Conservation (phyloP, 2,329 filamentous ascomycete species). For the Alternaria sp. region DNA sequence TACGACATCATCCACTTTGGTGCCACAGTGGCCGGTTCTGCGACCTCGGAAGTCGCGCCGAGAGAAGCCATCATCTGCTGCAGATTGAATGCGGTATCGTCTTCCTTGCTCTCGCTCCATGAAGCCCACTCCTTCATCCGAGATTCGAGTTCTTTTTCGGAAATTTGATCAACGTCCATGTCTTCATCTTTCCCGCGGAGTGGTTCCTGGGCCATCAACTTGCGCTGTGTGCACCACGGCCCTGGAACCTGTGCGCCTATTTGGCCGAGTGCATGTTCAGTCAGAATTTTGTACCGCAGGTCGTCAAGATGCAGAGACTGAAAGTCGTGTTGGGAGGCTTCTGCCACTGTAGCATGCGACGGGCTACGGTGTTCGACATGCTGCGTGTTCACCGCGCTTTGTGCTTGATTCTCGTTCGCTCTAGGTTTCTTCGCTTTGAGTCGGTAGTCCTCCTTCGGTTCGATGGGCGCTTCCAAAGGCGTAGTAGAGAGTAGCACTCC, state of each 20-base stretch:
- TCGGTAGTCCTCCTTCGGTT: conserved; percentile 57
- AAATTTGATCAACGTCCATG: conserved; percentile 25
- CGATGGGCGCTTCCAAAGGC: conserved; percentile 56
- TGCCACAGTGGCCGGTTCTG: conserved; percentile 25
- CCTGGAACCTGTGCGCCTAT: conserved; percentile 33
- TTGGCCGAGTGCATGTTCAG: conserved; percentile 50
- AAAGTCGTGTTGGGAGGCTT: conserved; percentile 1
- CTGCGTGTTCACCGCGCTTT: conserved; percentile 37
- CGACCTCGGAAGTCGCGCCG: conserved; percentile 26
- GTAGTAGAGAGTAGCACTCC: conserved; percentile 55
- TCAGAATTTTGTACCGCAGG: conserved; percentile 39
- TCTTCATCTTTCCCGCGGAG: conserved; percentile 9
- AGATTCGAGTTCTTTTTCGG: conserved; percentile 38
- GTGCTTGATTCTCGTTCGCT: conserved; percentile 49
- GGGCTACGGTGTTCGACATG: conserved; percentile 26
- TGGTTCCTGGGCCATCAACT: conserved; percentile 28
- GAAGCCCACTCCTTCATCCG: conserved; percentile 40
- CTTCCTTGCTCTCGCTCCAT: conserved; percentile 27
- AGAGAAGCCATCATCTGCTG: conserved; percentile 46
- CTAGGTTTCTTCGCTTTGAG: conserved; percentile 58
- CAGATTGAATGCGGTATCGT: conserved; percentile 37
- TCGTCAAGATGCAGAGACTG: conserved; percentile 8
- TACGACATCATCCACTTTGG: conserved; percentile 37
- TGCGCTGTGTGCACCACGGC: conserved; percentile 35
- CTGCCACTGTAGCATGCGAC: neutral